Conservation (phyloP, 495 filamentous ascomycete species). For the Tuber melanosporum region DNA sequence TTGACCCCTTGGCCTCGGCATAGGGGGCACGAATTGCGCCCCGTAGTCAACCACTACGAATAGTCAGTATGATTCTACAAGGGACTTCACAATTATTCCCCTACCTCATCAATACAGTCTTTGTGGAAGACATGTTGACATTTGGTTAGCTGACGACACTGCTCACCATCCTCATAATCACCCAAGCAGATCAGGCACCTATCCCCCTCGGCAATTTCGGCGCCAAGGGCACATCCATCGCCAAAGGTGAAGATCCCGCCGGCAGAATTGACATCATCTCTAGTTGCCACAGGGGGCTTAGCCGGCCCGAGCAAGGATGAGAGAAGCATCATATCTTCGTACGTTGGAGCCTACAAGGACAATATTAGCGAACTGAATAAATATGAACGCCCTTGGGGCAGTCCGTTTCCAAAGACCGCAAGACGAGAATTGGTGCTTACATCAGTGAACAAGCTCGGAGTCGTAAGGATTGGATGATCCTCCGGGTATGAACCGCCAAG, state of each 20-base stretch:
- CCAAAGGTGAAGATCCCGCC: constrained; percentile 55
- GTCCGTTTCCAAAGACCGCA: background rate
- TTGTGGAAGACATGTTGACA: constrained; percentile 67
- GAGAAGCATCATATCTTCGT: constrained; percentile 72
- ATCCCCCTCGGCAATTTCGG: constrained; percentile 51
- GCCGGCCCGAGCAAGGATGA: constrained; percentile 66
- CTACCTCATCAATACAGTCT: constrained; percentile 71
- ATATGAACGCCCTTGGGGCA: constrained; percentile 9
- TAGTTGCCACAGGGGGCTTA: constrained; percentile 65
- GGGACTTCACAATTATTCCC: constrained; percentile 25
- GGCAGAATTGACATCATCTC: constrained; percentile 60
- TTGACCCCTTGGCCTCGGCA: constrained; percentile 68
- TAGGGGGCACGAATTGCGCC: constrained; percentile 70
- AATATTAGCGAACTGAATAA: constrained; percentile 8
- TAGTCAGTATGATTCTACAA: constrained; percentile 15
- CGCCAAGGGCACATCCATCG: constrained; percentile 48
- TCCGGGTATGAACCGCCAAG: constrained; percentile 70
- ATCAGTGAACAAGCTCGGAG: constrained; percentile 70
- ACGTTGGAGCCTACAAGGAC: constrained; percentile 57
- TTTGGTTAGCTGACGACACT: constrained; percentile 57
- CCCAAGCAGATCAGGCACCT: constrained; percentile 66
- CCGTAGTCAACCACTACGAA: constrained; percentile 67
- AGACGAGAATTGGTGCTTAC: constrained; percentile 44
- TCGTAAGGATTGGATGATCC: constrained; percentile 69
- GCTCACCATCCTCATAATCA: constrained; percentile 62